Conservation (phyloP, 306 rosid genomes). For the Citrullus mucosospermus region DNA sequence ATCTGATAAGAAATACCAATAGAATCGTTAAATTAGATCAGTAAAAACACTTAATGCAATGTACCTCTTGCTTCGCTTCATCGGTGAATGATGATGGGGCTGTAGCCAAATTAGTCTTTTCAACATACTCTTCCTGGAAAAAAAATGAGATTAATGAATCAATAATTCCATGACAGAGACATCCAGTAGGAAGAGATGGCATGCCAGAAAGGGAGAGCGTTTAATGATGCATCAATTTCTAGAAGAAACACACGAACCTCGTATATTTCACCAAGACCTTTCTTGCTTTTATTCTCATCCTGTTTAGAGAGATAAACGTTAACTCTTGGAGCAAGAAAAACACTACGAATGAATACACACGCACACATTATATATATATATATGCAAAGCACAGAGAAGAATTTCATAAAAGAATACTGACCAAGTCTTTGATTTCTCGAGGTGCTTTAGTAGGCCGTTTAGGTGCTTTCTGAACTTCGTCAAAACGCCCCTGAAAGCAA, state of each 20-base stretch:
- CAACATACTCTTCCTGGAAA: slow-evolving; percentile 76
- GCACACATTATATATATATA: background rate
- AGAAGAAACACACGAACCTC: slow-evolving; percentile 57
- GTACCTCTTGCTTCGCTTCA: slow-evolving; percentile 69
- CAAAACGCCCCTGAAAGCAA: slow-evolving; percentile 40
- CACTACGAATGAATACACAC: background rate
- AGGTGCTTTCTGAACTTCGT: slow-evolving; percentile 61
- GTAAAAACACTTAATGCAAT: slow-evolving; percentile 4
- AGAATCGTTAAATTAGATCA: background rate
- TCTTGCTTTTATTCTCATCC: slow-evolving; percentile 91
- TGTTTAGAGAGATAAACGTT: slow-evolving; percentile 8
- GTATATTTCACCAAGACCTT: slow-evolving; percentile 74
- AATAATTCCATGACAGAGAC: background rate
- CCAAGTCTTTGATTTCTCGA: slow-evolving; percentile 65
- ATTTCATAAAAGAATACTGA: slow-evolving; percentile 23
- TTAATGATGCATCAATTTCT: slow-evolving; percentile 8
- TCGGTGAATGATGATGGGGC: slow-evolving; percentile 59
- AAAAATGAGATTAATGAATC: background rate
- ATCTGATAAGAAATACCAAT: background rate
- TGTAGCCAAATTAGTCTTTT: slow-evolving; percentile 40
- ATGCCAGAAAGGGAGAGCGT: background rate
- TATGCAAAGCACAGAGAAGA: background rate
- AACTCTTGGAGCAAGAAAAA: background rate
- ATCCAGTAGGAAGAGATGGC: background rate
- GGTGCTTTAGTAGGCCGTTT: slow-evolving; percentile 54